Conservation (phyloP, 2,329 filamentous ascomycete species). For the Epichloe sylvatica region DNA sequence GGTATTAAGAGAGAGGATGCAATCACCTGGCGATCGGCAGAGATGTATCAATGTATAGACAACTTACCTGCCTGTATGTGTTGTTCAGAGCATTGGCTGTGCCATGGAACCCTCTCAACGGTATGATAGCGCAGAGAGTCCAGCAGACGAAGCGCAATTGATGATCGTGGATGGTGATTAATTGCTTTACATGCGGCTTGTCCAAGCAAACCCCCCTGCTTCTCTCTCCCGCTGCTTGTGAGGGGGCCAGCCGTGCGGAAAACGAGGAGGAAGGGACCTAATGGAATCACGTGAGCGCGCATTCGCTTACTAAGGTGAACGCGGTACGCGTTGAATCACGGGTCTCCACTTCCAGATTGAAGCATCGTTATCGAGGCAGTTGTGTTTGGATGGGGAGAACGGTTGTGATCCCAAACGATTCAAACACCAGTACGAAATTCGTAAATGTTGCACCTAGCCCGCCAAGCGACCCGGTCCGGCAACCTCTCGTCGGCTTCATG, state of each 20-base stretch:
- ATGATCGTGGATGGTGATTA: too few species aligned
- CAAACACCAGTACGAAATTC: neutral
- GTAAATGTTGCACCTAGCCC: slow-evolving; percentile 1
- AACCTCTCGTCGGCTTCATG: slow-evolving; percentile 34
- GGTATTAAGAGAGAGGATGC: too few species aligned
- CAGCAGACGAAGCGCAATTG: too few species aligned
- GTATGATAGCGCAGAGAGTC: too few species aligned
- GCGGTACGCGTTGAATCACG: slow-evolving; percentile 16
- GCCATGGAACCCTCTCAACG: too few species aligned
- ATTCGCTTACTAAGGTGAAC: slow-evolving; percentile 19
- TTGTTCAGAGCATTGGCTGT: too few species aligned
- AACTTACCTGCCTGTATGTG: too few species aligned
- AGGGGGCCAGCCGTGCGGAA: neutral
- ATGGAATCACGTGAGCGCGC: slow-evolving; percentile 10
- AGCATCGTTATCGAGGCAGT: neutral
- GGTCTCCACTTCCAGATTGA: neutral
- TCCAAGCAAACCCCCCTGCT: too few species aligned
- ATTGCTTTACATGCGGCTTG: too few species aligned
- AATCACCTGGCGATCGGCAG: too few species aligned
- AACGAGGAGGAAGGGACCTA: neutral
- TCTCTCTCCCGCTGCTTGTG: too few species aligned
- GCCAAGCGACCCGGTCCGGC: neutral
- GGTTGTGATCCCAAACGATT: neutral
- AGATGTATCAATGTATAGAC: too few species aligned
- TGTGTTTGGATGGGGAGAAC: neutral